phyloP scores from a whole-genome alignment of 1,284 basidiomycete genomes.

The Puccinia sorghi region DNA sequence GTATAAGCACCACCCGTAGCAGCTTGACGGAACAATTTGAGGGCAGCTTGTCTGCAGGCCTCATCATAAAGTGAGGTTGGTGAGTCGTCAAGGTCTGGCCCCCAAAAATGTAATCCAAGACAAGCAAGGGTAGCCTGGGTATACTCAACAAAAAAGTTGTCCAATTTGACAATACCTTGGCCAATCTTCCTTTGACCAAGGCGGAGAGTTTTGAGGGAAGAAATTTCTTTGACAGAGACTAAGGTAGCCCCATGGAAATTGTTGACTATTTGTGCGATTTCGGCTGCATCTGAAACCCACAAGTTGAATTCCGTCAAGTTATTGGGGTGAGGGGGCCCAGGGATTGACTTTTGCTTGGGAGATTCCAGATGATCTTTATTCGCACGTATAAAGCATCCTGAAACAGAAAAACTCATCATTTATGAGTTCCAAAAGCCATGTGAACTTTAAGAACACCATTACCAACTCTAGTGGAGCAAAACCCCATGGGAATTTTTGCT shows the following conservation, averaged over 20 bases:
- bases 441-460: no score
- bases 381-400: slow-evolving; percentile 35
- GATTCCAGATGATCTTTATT: slow-evolving; percentile 32
- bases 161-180: slow-evolving; percentile 13
- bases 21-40: slow-evolving; percentile 19
- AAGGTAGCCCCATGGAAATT: neutral
- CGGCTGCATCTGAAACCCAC: neutral
- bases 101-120: slow-evolving; percentile 21
- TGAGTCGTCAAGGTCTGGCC: slow-evolving; percentile 29
- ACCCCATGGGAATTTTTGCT: neutral
- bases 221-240: slow-evolving; percentile 16
- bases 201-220: neutral
- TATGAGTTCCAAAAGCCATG: no score
- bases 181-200: slow-evolving; percentile 19
- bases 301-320: slow-evolving; percentile 18
- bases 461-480: neutral
- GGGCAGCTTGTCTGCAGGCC: slow-evolving; percentile 25
- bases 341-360: slow-evolving; percentile 18
- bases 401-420: neutral
- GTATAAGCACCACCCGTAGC: slow-evolving; percentile 9
- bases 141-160: slow-evolving; percentile 19
- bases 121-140: slow-evolving; percentile 19
- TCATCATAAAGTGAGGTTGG: slow-evolving; percentile 8
- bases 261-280: neutral
- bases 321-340: neutral